phyloP scores from a whole-genome alignment of 2,329 filamentous ascomycete genomes.

The Neopestalotiopsis rosae region DNA sequence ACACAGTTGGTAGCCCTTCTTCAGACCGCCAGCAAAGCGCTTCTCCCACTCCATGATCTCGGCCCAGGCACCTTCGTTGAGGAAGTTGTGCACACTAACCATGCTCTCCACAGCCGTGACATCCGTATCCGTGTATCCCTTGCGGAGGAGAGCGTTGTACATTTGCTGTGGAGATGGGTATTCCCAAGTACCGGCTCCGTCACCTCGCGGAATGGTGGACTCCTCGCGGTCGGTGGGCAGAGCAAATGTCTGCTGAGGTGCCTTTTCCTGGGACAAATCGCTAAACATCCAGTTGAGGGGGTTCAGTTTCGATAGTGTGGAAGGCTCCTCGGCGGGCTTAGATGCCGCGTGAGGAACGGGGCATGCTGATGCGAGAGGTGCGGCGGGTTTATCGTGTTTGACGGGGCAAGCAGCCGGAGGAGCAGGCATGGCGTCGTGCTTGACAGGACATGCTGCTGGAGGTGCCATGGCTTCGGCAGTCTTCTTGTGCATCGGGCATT shows the following conservation, averaged over 20 bases:
- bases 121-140: slow-evolving; percentile 94
- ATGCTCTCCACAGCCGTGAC: slow-evolving; percentile 93
- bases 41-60: slow-evolving; percentile 96
- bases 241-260: slow-evolving; percentile 72
- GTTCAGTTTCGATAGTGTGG: slow-evolving; percentile 62
- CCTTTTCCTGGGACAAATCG: slow-evolving; percentile 79
- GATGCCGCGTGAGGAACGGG: slow-evolving; percentile 51
- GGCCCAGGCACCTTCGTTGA: slow-evolving; percentile 96
- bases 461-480: slow-evolving; percentile 52
- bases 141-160: slow-evolving; percentile 97
- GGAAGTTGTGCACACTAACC: slow-evolving; percentile 97
- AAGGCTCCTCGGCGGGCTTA: slow-evolving; percentile 39
- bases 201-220: slow-evolving; percentile 90
- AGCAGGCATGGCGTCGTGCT: slow-evolving; percentile 29
- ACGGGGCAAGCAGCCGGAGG: slow-evolving; percentile 37
- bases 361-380: slow-evolving; percentile 43
- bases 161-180: slow-evolving; percentile 99
- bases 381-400: slow-evolving; percentile 29
- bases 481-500: slow-evolving; percentile 63
- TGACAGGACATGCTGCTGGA: slow-evolving; percentile 37
- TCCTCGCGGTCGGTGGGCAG: slow-evolving; percentile 82
- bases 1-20: slow-evolving; percentile 75
- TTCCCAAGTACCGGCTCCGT: slow-evolving; percentile 85
- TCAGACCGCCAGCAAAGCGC: slow-evolving; percentile 77
- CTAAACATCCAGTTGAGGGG: slow-evolving; percentile 95